Evolutionary conservation across 805 yeast genomes (phyloP), one percentile per base, ranked within the genome.

Genomic region (Torulaspora microellipsoides): DNA sequence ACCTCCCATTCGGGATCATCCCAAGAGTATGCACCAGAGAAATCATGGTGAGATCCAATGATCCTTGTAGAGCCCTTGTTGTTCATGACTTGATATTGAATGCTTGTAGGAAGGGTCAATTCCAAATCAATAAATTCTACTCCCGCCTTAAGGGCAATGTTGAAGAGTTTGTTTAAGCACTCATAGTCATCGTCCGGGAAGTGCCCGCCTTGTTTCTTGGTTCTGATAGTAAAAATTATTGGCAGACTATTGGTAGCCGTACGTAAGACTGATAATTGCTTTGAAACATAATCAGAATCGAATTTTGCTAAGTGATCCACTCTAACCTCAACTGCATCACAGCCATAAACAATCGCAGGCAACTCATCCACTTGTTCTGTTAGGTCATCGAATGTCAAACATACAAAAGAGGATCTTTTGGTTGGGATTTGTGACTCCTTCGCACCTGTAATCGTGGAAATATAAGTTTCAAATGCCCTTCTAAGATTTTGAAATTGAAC

Each of bases 41-140:
- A 76, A 60, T 87, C 95, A 58, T 86, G 95, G 55, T 83, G 85
- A 1, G 96, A 84, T 11, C 88, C 93, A 62, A 91, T 85, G 29
- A 91, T 69, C 57, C 77, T 77, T 12, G 95, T 81, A 61, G 70
- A 74, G 3, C 78, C 76, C 56, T 78, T 80, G 34, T 65, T 67
- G 15, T 72, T 68, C 34, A 78, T 66, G 12, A 87, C 64, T 14
- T 72, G 67, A 40, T 74, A 75, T 45, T 78, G 68, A 14, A 85
- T 59, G 4, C 68, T 72, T 34, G 69, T 73, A 7, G 95, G 84
- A 55, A 78, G 73, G 6, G 85, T 73, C 45, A 90, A 72, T 62
- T 89, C 95, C 41, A 91, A 66, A 55, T 90, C 96, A 53, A 90
- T 75, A 58, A 70, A 89, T 48, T 83, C 91, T 47, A 88, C 80